These are phyloP conservation scores for Orobanche coerulescens DNA, from an alignment of 257 asterid species.

Conservation along the genomic window DNA sequence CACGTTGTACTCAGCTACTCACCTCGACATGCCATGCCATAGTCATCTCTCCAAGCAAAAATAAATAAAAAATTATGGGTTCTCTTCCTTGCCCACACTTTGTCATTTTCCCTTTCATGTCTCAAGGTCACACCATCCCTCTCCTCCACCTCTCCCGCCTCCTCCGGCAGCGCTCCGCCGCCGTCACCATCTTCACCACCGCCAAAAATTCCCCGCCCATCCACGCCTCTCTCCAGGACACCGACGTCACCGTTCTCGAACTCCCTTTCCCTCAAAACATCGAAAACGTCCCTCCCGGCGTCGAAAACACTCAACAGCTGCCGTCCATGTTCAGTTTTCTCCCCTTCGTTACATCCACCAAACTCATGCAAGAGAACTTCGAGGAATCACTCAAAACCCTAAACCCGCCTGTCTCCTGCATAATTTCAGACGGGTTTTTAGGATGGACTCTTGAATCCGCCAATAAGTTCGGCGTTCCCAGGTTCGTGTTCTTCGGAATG, in stretches of 20 bases:
- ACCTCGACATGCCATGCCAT: too few relatives aligned
- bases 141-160: constrained; percentile 64
- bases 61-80: constrained; percentile 31
- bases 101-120: constrained; percentile 57
- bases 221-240: constrained; percentile 29
- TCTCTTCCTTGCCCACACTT: constrained; percentile 41
- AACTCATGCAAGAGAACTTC: constrained; percentile 46
- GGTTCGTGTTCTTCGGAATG: constrained; percentile 49
- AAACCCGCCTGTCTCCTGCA: constrained; percentile 37
- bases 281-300: constrained; percentile 47
- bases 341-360: constrained; percentile 34
- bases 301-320: constrained; percentile 57
- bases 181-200: constrained; percentile 65
- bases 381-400: constrained; percentile 35
- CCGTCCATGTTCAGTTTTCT: constrained; percentile 33
- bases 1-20: too few relatives aligned
- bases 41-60: too few relatives aligned
- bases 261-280: constrained; percentile 53
- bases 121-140: constrained; percentile 73
- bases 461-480: constrained; percentile 32
- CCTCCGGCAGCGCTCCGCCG: constrained; percentile 39
- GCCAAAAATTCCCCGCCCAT: constrained; percentile 41
- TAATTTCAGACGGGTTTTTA: constrained; percentile 51
- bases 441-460: constrained; percentile 63
- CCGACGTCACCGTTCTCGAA: constrained; percentile 30